phyloP scores from a whole-genome alignment of 2,329 filamentous ascomycete genomes.

The Aspergillus brunneoviolaceus region DNA sequence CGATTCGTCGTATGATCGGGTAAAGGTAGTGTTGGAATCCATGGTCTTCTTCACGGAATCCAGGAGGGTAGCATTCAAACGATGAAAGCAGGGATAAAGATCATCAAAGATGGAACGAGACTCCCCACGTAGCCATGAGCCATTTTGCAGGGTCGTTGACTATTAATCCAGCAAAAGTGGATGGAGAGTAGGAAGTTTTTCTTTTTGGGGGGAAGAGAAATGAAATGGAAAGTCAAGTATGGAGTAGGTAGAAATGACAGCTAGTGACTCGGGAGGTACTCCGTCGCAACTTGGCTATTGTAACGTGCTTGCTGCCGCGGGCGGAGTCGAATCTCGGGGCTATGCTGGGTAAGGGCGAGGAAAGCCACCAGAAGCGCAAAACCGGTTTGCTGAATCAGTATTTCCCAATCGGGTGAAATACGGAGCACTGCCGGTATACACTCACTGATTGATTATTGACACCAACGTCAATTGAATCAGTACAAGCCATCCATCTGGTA shows the following conservation, averaged over 20 bases:
- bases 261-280: too few species aligned
- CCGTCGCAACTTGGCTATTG: too few species aligned
- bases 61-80: constrained; percentile 5
- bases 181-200: not conserved
- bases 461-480: too few species aligned
- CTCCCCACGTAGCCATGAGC: not conserved
- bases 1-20: constrained; percentile 43
- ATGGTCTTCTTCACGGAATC: constrained; percentile 26
- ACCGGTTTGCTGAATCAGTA: constrained; percentile 11
- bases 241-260: too few species aligned
- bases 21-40: constrained; percentile 32
- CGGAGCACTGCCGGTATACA: not conserved
- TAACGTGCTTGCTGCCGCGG: too few species aligned
- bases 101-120: not conserved
- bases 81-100: not conserved
- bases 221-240: not conserved
- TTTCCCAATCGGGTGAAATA: not conserved
- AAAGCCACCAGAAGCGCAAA: not conserved
- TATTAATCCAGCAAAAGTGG: not conserved
- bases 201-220: not conserved
- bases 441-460: too few species aligned
- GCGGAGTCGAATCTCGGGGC: too few species aligned
- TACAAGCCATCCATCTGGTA: not conserved
- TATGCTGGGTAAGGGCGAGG: not conserved
- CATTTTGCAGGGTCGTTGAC: not conserved